Base-by-base conservation (phyloP, 352 stramenopile genomes). In the Albugo candida region DNA sequence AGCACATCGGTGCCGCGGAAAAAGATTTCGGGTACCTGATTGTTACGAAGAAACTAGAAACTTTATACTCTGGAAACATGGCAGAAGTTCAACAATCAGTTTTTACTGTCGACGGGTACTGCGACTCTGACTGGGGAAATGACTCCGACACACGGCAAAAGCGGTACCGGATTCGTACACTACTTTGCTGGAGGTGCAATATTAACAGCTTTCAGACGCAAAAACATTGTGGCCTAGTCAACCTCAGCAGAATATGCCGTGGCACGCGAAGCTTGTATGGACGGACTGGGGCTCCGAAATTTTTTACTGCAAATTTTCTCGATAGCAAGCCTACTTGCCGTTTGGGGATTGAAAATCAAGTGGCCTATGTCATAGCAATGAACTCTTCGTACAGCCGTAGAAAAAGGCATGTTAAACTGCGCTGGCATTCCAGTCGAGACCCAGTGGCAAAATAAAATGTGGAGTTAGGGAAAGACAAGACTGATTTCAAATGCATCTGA, bases 281-380 rank as follows among this genome's bases (percentile, higher is more conserved):
- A n/a, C n/a, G n/a, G n/a, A n/a, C n/a, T n/a, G n/a, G n/a, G n/a
- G n/a, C n/a, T n/a, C n/a, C n/a, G n/a, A n/a, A n/a, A n/a, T n/a
- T n/a, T n/a, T n/a, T n/a, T n/a, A 56, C 40, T 44, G 11, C 46
- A 60, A 20, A 34, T 54, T 52, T 55, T 12, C 36, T 41, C 16
- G 11, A 45, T 5, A 19, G 38, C 13, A 47, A 31, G 3, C 36
- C 35, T 1, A 27, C 41, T 21, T 5, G 43, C 18, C 16, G 19
- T 5, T 4, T 57, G 17, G 50, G 49, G 14, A 57, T 60, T 20
- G 45, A 60, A 18, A 60, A 60, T 42, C 50, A 49, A 36, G 39
- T 49, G 31, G 54, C 54, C 1, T 38, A 36, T 19, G 45, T 52
- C 1, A 50, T 59, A 41, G 41, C 53, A 31, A 54, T 45, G 6